These are phyloP conservation scores for Rosa chinensis DNA, from an alignment of 306 rosid species.

Conservation along the genomic window DNA sequence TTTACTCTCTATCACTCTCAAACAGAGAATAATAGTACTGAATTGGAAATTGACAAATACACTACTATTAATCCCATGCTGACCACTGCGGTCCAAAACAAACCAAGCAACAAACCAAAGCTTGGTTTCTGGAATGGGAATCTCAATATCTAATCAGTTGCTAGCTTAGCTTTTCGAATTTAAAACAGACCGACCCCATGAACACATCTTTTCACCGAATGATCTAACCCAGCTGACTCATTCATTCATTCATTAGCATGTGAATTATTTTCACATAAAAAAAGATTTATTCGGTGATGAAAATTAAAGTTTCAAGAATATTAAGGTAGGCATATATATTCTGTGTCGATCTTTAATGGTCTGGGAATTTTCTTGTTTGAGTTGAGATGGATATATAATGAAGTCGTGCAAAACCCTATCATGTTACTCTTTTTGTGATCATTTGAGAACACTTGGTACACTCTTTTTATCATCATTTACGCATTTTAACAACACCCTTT, in stretches of 20 bases:
- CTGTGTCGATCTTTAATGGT: too few relatives aligned
- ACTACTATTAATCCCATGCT: background rate
- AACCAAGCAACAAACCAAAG: background rate
- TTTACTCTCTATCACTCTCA: constrained; percentile 16
- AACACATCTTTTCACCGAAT: background rate
- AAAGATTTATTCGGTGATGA: too few relatives aligned
- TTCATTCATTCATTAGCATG: background rate
- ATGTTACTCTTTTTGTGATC: too few relatives aligned
- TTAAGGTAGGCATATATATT: too few relatives aligned
- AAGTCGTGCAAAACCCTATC: too few relatives aligned
- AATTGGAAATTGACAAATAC: background rate
- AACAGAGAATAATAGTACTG: background rate
- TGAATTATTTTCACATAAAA: background rate
- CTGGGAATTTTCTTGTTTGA: too few relatives aligned
- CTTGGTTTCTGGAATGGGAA: constrained; percentile 2
- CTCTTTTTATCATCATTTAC: too few relatives aligned
- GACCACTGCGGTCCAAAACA: background rate
- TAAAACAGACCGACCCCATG: constrained; percentile 1
- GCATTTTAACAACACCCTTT: too few relatives aligned
- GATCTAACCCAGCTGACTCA: background rate
- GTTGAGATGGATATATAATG: too few relatives aligned
- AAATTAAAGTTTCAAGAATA: too few relatives aligned
- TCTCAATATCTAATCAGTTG: background rate
- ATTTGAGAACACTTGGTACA: too few relatives aligned
- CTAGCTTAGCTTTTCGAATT: background rate